Conservation (phyloP, 345 rosid genomes). For the Capsella bursapastoris region DNA sequence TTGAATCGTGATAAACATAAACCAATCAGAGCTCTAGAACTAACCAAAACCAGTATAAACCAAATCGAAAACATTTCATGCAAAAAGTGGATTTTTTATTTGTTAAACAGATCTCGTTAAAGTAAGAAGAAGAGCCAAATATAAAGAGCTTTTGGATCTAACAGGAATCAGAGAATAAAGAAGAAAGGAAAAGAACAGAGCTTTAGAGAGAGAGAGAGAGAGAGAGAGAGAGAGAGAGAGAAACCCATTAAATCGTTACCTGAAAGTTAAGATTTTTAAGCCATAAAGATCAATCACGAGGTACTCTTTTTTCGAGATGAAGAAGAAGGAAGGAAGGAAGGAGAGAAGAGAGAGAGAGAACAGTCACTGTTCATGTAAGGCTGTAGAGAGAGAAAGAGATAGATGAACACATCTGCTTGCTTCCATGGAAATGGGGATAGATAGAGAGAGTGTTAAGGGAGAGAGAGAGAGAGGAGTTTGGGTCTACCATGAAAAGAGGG, state of each 20-base stretch:
- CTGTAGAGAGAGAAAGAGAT: slow-evolving; percentile 48
- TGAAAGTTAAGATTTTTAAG: slow-evolving; percentile 30
- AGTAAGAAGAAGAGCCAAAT: slow-evolving; percentile 42
- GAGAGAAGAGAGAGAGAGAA: slow-evolving; percentile 37
- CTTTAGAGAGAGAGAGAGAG: slow-evolving; percentile 37
- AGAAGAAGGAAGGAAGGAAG: not conserved
- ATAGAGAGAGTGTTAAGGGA: slow-evolving; percentile 43
- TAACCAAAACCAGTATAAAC: slow-evolving; percentile 20
- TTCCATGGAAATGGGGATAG: slow-evolving; percentile 55
- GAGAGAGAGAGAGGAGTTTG: slow-evolving; percentile 36
- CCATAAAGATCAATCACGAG: slow-evolving; percentile 42
- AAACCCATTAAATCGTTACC: slow-evolving; percentile 28
- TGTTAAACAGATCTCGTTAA: slow-evolving; percentile 50
- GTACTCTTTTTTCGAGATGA: slow-evolving; percentile 4
- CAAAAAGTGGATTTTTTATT: slow-evolving; percentile 26
- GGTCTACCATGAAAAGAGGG: slow-evolving; percentile 59
- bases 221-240: slow-evolving; percentile 22
- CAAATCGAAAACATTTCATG: slow-evolving; percentile 15
- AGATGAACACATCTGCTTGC: slow-evolving; percentile 40
- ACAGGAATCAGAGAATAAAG: slow-evolving; percentile 51
- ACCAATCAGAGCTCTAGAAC: not conserved
- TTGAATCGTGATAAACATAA: slow-evolving; percentile 4
- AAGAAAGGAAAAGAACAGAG: slow-evolving; percentile 44
- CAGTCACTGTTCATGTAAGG: slow-evolving; percentile 42
- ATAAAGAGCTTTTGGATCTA: slow-evolving; percentile 48